Evolutionary conservation across 371 early-diverging fungal species (phyloP).

Genomic region (Thermomucor indicae-seudaticae): DNA sequence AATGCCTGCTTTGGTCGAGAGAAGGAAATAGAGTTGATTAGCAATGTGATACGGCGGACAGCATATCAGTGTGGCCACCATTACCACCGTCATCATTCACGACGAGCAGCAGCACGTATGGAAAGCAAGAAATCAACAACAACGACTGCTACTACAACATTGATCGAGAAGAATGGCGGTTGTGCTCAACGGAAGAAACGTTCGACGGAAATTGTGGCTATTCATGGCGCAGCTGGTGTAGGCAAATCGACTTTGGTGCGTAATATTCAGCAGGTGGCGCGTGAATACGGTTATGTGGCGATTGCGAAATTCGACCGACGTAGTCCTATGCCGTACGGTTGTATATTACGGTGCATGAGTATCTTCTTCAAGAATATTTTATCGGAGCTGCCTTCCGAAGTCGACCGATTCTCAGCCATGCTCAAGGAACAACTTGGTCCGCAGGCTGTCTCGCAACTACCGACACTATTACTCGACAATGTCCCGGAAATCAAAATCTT

Average conservation of each 20-base stretch:
- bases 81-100: slow-evolving; percentile 5
- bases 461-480: slow-evolving; percentile 34
- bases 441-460: slow-evolving; percentile 27
- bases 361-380: slow-evolving; percentile 38
- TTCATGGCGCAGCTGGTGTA: slow-evolving; percentile 40
- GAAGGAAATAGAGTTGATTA: slow-evolving; percentile 29
- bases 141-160: no score
- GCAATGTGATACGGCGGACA: slow-evolving; percentile 29
- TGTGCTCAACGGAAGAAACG: slow-evolving; percentile 13
- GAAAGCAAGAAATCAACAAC: slow-evolving; percentile 8
- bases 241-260: slow-evolving; percentile 39
- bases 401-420: slow-evolving; percentile 34
- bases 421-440: slow-evolving; percentile 32
- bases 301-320: slow-evolving; percentile 39
- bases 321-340: slow-evolving; percentile 44
- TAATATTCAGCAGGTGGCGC: slow-evolving; percentile 33
- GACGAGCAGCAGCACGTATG: neutral
- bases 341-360: slow-evolving; percentile 37
- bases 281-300: slow-evolving; percentile 44
- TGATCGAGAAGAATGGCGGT: slow-evolving; percentile 1
- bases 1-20: slow-evolving; percentile 47
- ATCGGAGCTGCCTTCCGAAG: slow-evolving; percentile 22
- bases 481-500: slow-evolving; percentile 35
- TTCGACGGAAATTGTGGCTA: slow-evolving; percentile 37
- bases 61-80: slow-evolving; percentile 27